Percentiles rank a stretch among this genome's conserved stretches.
These are phyloP conservation scores for Priceomyces medius DNA, from an alignment of 805 yeast genomes.

Conservation along the genomic window DNA sequence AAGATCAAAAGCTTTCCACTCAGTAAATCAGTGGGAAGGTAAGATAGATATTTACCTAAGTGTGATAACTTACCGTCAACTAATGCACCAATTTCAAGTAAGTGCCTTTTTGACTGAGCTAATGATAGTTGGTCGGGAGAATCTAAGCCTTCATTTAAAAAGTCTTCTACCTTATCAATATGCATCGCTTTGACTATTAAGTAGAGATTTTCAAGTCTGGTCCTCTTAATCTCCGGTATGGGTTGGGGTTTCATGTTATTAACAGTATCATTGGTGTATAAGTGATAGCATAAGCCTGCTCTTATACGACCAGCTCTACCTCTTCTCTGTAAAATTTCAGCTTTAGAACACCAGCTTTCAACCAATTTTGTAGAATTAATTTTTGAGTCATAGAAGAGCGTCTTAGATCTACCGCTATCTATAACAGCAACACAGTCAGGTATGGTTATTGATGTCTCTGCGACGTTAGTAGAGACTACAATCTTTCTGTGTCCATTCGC, in stretches of 20 bases:
- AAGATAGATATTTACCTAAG: conserved; percentile 75
- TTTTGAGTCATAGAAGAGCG: conserved; percentile 65
- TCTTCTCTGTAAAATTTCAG: conserved; percentile 86
- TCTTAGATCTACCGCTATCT: conserved; percentile 84
- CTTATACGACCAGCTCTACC: conserved; percentile 98
- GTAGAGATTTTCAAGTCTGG: conserved; percentile 79
- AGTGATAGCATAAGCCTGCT: conserved; percentile 75
- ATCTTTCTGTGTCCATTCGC: conserved; percentile 63
- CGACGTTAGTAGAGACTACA: conserved; percentile 89
- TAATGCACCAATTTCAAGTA: conserved; percentile 75
- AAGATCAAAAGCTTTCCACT: conserved; percentile 80
- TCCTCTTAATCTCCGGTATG: conserved; percentile 83
- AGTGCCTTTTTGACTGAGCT: conserved; percentile 47
- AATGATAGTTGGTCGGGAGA: conserved; percentile 63
- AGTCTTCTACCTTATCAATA: conserved; percentile 63
- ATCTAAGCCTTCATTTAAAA: conserved; percentile 75
- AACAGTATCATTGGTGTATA: conserved; percentile 64
- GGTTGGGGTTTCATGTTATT: conserved; percentile 67
- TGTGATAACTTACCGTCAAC: conserved; percentile 54
- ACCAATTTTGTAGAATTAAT: conserved; percentile 67
- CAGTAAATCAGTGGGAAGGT: conserved; percentile 81
- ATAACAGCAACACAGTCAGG: conserved; percentile 92
- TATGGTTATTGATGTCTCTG: conserved; percentile 93
- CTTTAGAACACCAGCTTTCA: conserved; percentile 86
- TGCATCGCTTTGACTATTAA: conserved; percentile 89